These are phyloP conservation scores for Hericium erinaceus DNA, from an alignment of 768 basidiomycete species.

Conservation along the genomic window DNA sequence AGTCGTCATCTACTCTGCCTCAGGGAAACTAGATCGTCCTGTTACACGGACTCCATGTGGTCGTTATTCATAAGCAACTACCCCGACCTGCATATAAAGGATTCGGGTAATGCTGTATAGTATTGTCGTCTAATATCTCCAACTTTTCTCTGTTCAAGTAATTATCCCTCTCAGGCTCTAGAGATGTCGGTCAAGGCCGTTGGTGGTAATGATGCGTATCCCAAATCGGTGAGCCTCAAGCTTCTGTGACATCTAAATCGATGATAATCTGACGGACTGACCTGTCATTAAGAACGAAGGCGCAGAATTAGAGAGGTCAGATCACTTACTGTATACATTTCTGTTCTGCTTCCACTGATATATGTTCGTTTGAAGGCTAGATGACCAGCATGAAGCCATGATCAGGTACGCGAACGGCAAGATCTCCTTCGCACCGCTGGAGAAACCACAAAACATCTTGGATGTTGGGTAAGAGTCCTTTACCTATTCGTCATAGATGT, in stretches of 20 bases:
- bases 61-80: too few species aligned
- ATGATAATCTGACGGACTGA: background rate
- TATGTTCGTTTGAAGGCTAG: conserved; percentile 10
- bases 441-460: conserved; percentile 15
- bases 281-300: background rate
- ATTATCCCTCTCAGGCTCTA: too few species aligned
- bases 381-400: conserved; percentile 16
- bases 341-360: background rate
- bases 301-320: background rate
- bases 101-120: too few species aligned
- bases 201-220: background rate
- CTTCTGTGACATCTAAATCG: background rate
- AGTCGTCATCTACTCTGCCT: too few species aligned
- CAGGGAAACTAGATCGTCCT: too few species aligned
- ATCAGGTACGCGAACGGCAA: conserved; percentile 12
- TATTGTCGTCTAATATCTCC: too few species aligned
- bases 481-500: too few species aligned
- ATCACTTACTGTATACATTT: background rate
- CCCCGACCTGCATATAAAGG: too few species aligned
- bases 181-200: background rate
- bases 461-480: conserved; percentile 15
- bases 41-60: too few species aligned
- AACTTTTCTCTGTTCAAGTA: too few species aligned
- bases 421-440: conserved; percentile 10
- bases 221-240: background rate